Base-by-base conservation (phyloP, 2,329 filamentous ascomycete genomes). In the Mycogone perniciosa region DNA sequence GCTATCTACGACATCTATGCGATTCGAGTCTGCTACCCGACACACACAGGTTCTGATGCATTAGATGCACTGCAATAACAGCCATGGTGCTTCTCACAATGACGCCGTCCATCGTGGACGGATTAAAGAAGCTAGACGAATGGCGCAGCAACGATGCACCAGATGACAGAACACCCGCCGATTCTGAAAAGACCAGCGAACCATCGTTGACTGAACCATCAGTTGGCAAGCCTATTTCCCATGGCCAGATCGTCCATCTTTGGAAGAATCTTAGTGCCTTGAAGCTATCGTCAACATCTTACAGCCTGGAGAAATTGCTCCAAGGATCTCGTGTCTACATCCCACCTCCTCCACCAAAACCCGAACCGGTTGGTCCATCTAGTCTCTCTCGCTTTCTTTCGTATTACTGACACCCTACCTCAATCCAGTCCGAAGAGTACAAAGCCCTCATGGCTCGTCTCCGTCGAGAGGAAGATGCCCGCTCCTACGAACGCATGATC, bases 391-490 rank as follows among this genome's bases (percentile, higher is more conserved):
- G 8, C 13, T 4, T 8, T 8, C 31, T 26, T 11, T n/a, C 8
- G 7, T 40, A 5, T 43, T 13, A 26, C 8, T 33, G 5, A 38
- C 11, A 31, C 10, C 55, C 62, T 35, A 64, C 31, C 5, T 31
- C 6, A 29, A 2, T 13, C 20, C 26, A 95, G 82, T 86, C 85
- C 1, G 73, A 83, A 6, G 86, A 95, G 70, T 97, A 92, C 72
- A 88, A 89, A 66, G 86, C 85, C 6, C 75, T 96, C 1, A 97
- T 97, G 89, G 83, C 84, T 27, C 83, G 85, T 11, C 81, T 99
- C 20, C 88, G 89, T 56, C 82, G 79, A 54, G 84, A 93, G 61
- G 86, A 92, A 71, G 91, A 97, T 73, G 80, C 84, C 57, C 82
- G 86, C 54, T 78, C 82, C 47, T 99, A 97, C 73, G 80, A 89